Evolutionary conservation across 2,329 filamentous ascomycete species (phyloP).

Genomic region (Scytalidium sp.): DNA sequence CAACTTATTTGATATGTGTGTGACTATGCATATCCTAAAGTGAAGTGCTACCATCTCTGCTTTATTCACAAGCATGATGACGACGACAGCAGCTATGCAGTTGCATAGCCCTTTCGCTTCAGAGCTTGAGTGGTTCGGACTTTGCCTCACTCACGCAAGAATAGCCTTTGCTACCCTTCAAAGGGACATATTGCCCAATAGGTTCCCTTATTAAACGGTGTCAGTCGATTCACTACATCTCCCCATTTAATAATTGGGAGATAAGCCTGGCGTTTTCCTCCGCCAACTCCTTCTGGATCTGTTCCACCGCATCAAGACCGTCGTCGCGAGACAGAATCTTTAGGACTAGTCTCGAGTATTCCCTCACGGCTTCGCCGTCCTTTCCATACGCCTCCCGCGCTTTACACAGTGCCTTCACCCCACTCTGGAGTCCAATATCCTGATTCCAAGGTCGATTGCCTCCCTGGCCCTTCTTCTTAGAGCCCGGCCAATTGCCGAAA

Average conservation of each 20-base stretch:
- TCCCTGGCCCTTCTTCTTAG: conserved; percentile 6
- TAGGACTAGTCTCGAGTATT: conserved; percentile 57
- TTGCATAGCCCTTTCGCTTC: too few relatives aligned
- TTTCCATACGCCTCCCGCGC: conserved; percentile 48
- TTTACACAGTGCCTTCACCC: conserved; percentile 49
- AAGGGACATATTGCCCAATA: too few relatives aligned
- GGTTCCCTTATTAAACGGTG: too few relatives aligned
- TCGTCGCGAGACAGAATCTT: conserved; percentile 39
- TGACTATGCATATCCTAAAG: too few relatives aligned
- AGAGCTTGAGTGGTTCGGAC: too few relatives aligned
- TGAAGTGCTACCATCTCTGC: too few relatives aligned
- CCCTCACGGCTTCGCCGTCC: conserved; percentile 56
- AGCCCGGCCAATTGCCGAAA: conserved; percentile 3
- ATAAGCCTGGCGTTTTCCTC: conserved; percentile 46
- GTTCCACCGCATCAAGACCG: conserved; percentile 28
- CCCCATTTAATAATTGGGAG: conserved; percentile 44
- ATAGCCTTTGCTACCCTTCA: too few relatives aligned
- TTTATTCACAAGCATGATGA: too few relatives aligned
- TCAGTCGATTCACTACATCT: conserved; percentile 27
- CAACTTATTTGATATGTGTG: neutral
- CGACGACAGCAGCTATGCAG: too few relatives aligned
- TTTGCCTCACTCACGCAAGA: too few relatives aligned
- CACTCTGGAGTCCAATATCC: conserved; percentile 55
- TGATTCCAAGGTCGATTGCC: conserved; percentile 45
- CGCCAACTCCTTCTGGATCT: conserved; percentile 42